Evolutionary conservation across 495 filamentous ascomycete genomes (phyloP).

Genomic region (Penicillium chermesinum): DNA sequence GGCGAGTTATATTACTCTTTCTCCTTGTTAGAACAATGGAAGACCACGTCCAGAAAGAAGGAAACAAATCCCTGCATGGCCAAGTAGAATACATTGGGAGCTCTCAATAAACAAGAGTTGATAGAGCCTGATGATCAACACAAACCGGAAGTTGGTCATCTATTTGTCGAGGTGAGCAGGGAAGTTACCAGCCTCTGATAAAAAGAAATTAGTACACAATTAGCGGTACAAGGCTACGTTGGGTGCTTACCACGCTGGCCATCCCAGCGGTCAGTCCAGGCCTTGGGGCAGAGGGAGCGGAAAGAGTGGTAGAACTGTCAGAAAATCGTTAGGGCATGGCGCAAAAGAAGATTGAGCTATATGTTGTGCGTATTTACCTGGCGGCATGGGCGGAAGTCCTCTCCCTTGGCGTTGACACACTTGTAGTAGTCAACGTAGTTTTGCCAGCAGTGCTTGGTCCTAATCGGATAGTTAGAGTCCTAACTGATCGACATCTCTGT

Average conservation of each 20-base stretch:
- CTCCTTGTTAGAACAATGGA: constrained; percentile 9
- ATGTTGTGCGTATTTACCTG: constrained; percentile 56
- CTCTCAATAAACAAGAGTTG: constrained; percentile 37
- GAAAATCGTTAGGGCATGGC: constrained; percentile 4
- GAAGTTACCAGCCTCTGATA: constrained; percentile 84
- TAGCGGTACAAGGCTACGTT: constrained; percentile 16
- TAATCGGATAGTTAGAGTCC: constrained; percentile 20
- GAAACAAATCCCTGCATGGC: constrained; percentile 31
- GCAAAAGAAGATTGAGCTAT: neutral
- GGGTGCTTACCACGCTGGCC: constrained; percentile 80
- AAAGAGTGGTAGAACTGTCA: constrained; percentile 88
- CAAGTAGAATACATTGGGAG: constrained; percentile 42
- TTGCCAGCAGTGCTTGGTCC: constrained; percentile 91
- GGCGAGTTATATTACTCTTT: constrained; percentile 34
- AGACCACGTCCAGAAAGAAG: constrained; percentile 18
- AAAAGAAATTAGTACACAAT: constrained; percentile 10
- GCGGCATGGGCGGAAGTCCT: constrained; percentile 96
- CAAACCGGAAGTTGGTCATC: constrained; percentile 18
- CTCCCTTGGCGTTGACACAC: constrained; percentile 96
- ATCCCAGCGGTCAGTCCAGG: constrained; percentile 95
- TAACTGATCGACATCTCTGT: neutral
- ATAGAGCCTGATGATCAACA: constrained; percentile 22
- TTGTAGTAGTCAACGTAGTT: constrained; percentile 99
- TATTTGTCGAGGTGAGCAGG: constrained; percentile 53
- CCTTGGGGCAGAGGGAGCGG: constrained; percentile 91